These are phyloP conservation scores for Prunus campanulata DNA, from an alignment of 306 rosid species.

Conservation along the genomic window DNA sequence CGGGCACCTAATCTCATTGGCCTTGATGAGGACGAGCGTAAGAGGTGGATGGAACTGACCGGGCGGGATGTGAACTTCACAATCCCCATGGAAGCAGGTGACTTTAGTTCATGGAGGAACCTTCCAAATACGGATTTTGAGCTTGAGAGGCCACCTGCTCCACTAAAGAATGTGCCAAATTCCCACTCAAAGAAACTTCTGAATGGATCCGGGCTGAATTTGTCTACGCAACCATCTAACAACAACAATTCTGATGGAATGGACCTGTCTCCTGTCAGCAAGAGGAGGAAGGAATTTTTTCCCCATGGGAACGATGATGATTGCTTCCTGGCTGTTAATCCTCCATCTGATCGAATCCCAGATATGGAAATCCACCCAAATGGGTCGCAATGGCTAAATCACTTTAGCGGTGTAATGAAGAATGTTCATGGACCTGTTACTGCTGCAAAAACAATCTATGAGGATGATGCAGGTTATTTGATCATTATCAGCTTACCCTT, in stretches of 20 bases:
- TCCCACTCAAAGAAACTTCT: conserved; percentile 72
- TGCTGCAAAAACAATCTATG: conserved; percentile 86
- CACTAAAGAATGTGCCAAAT: conserved; percentile 50
- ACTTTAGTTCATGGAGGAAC: conserved; percentile 87
- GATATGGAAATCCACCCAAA: conserved; percentile 52
- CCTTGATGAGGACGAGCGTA: conserved; percentile 70
- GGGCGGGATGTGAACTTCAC: conserved; percentile 80
- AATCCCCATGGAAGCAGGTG: conserved; percentile 80
- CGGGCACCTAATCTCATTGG: conserved; percentile 56
- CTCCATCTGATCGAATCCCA: conserved; percentile 57
- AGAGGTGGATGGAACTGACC: conserved; percentile 85
- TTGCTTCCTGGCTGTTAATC: conserved; percentile 68
- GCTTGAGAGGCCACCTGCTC: conserved; percentile 69
- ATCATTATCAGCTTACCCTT: conserved; percentile 79
- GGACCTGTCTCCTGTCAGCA: conserved; percentile 72
- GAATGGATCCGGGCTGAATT: conserved; percentile 69
- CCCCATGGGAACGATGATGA: conserved; percentile 66
- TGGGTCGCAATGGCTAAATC: conserved; percentile 57
- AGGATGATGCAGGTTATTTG: conserved; percentile 79
- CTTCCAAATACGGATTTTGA: conserved; percentile 80
- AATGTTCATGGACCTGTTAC: conserved; percentile 77
- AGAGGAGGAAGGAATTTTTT: conserved; percentile 71
- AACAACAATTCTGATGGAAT: conserved; percentile 53
- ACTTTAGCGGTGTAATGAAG: conserved; percentile 90
- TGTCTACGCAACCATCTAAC: conserved; percentile 57